Percentiles rank a stretch among this genome's conserved stretches.
These are phyloP conservation scores for Elasticomyces elasticus DNA, from an alignment of 495 filamentous ascomycete species.

Conservation along the genomic window DNA sequence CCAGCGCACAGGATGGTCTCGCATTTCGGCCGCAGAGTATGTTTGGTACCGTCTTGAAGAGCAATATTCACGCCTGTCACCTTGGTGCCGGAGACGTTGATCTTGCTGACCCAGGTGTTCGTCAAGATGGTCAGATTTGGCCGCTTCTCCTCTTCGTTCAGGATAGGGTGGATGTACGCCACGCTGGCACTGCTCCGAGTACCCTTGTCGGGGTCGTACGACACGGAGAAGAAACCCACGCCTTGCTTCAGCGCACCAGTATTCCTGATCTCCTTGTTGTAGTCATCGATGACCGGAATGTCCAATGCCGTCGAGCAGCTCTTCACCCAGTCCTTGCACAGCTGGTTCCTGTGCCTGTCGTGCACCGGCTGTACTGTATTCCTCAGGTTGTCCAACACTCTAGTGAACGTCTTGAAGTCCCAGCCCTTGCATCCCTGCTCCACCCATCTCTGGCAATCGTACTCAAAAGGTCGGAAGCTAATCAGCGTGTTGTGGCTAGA, in stretches of 20 bases:
- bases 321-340: conserved; percentile 74
- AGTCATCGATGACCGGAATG: conserved; percentile 68
- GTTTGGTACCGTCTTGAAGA: conserved; percentile 52
- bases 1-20: conserved; percentile 74
- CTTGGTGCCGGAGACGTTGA: conserved; percentile 52
- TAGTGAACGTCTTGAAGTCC: conserved; percentile 68
- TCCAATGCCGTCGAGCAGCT: conserved; percentile 61
- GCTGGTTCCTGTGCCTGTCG: conserved; percentile 63
- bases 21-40: conserved; percentile 48
- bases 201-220: conserved; percentile 74
- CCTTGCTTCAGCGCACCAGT: conserved; percentile 59
- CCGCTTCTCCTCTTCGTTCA: conserved; percentile 62
- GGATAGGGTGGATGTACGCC: conserved; percentile 78
- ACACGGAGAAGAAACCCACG: conserved; percentile 75
- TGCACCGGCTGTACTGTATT: conserved; percentile 76
- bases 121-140: conserved; percentile 72
- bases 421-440: conserved; percentile 63
- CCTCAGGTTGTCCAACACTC: conserved; percentile 61
- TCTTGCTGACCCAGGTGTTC: conserved; percentile 65
- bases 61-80: conserved; percentile 59
- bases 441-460: conserved; percentile 66
- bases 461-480: conserved; percentile 72
- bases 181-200: conserved; percentile 69
- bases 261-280: conserved; percentile 64
- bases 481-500: conserved; percentile 82